Evolutionary conservation across 2,329 filamentous ascomycete species (phyloP), one percentile per base, ranked within the genome.

Genomic region (Botrytis elliptica): DNA sequence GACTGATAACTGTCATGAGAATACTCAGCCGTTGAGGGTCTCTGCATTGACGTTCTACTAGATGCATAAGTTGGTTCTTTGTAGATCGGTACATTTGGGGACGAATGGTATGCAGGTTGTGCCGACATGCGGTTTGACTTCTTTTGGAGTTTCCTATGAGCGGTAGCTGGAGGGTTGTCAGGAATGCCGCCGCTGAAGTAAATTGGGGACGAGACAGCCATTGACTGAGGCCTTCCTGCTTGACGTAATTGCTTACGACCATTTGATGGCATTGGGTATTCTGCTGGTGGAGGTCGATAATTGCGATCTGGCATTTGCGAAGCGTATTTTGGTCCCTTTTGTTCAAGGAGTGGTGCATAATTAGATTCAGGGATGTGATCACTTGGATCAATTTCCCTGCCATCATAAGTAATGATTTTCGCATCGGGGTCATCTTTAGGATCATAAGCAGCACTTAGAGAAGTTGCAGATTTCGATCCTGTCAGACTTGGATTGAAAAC

Each of bases 401-500:
- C 93, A 79, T 94, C 92, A 76, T 92, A 87, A 1, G 89, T 92
- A 71, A 94, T 90, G 75, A 95, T 93, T 79, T 93, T 93, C 14
- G 89, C 90, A 70, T 88, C 86, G 0, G 85, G 83, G 71, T 90
- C 88, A 14, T 78, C 75, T 29, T 77, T 77, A 10, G 75, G 73
- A 36, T 80, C 77, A 72, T 81, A 81, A 64, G 75, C 78, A 33
- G 78, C 77, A 44, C 78, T 79, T 14, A 80, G 44, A 62, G 78
- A 78, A 44, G 74, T 73, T 16, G 77, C 75, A 42, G 79, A 78
- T n/a, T 72, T 70, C 42, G 84, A 82, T 25, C 86, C 76, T 6
- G 82, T 82, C 29, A 81, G 63, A 44, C 70, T 79, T 5, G 92
- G 91, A 75, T 95, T 95, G 76, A 93, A 85, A 1, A 88, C 86